Conservation (phyloP, 306 rosid genomes). For the Leucaena leucocephala region DNA sequence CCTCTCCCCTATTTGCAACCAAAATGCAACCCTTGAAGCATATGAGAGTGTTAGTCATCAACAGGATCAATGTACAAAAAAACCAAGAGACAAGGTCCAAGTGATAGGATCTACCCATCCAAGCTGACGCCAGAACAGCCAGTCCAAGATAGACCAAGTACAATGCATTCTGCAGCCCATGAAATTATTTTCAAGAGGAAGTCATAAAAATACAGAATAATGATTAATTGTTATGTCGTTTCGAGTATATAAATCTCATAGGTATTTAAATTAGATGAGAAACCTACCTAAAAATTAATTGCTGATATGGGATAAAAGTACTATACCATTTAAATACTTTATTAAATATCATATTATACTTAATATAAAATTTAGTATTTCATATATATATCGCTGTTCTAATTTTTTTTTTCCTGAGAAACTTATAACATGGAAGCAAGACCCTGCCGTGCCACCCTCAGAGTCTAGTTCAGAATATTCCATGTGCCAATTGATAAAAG, state of each 20-base stretch:
- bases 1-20: constrained; percentile 90
- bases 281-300: too few relatives aligned
- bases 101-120: constrained; percentile 66
- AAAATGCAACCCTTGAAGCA: constrained; percentile 77
- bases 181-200: not conserved
- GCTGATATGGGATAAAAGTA: too few relatives aligned
- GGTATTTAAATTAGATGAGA: too few relatives aligned
- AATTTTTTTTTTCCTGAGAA: not conserved
- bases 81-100: constrained; percentile 8
- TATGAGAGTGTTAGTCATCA: not conserved
- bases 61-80: not conserved
- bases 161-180: constrained; percentile 72
- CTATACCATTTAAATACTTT: too few relatives aligned
- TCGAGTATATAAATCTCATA: not conserved
- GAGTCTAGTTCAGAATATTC: not conserved
- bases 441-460: not conserved
- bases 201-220: not conserved
- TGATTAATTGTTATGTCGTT: not conserved
- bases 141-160: constrained; percentile 75
- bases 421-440: not conserved
- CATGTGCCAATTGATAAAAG: not conserved
- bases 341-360: too few relatives aligned
- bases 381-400: too few relatives aligned
- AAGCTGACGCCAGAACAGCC: constrained; percentile 66
- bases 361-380: too few relatives aligned